Percentiles rank a stretch among this genome's conserved stretches.
Conservation (phyloP, 805 yeast genomes). For the Komagataella populi region DNA sequence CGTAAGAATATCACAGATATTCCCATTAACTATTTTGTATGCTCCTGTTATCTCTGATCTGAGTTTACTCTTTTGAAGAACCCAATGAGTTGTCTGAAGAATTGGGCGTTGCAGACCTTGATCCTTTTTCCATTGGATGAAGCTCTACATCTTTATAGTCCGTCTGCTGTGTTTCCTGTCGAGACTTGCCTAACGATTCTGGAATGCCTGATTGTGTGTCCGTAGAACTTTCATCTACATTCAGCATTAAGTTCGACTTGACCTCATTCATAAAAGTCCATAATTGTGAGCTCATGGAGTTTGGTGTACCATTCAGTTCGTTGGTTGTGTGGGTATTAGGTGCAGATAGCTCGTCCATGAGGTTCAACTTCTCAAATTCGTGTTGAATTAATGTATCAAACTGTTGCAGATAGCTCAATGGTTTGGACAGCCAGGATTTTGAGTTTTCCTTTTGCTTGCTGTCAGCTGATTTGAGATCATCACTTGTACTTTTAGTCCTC, state of each 20-base stretch:
- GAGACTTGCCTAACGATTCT: not conserved
- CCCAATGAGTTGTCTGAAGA: not conserved
- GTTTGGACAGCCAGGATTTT: constrained; percentile 26
- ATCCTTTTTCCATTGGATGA: not conserved
- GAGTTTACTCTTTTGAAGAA: not conserved
- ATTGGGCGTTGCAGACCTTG: not conserved
- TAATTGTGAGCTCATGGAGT: constrained; percentile 25
- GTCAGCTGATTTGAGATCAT: constrained; percentile 1
- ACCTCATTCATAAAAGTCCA: constrained; percentile 41
- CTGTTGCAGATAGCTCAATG: constrained; percentile 49
- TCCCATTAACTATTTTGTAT: not conserved
- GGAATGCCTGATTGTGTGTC: not conserved
- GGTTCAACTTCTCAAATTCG: constrained; percentile 44
- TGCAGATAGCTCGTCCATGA: constrained; percentile 3
- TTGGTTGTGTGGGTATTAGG: not conserved
- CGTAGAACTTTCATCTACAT: constrained; percentile 1
- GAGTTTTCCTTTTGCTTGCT: constrained; percentile 10
- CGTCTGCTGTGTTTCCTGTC: not conserved
- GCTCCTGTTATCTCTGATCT: not conserved
- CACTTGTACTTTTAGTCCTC: not conserved
- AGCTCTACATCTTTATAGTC: not conserved
- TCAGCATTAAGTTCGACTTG: constrained; percentile 16
- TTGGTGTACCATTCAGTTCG: constrained; percentile 15
- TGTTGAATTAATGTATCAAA: constrained; percentile 53
- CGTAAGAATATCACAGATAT: not conserved